Evolutionary conservation across 176 grass and related monocot species (phyloP), one percentile per base, ranked within the genome.

Genomic region (Juncus inflexus): DNA sequence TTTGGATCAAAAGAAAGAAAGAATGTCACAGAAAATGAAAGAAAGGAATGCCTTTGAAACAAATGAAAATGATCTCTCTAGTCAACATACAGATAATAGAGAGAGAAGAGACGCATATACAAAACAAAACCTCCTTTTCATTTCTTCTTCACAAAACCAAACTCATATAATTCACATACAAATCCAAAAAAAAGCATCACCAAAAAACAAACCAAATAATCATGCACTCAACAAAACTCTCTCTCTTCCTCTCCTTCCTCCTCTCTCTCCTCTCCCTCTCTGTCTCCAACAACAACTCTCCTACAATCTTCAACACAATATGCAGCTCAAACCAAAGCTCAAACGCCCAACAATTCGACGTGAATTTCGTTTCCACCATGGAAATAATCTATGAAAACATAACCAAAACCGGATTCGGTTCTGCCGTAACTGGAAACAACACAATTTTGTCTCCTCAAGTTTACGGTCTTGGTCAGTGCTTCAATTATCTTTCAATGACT

Each of bases 361-460:
- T 89, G 3, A 95, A 61, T 73, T 95, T 95, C 61, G 86, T 81
- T 2, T 83, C 36, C 50, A 61, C 85, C 35, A 53, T 89, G 65
- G 86, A 89, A 65, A 50, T 50, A 53, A 80, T 95, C 49, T 89
- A 76, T 69, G 68, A 81, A 62, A 95, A 86, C 82, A 60, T 95
- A 12, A 89, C 69, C 50, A 61, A 68, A 5, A 59, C 61, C 11
- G 82, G 90, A 1, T 95, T 78, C 64, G 90, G 85, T 47, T 76
- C 81, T 3, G 76, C 77, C 0, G 38, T 78, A 12, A 75, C 82
- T 4, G 90, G 85, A 8, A 12, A 77, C 54, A 66, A 74, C 4
- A 59, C 66, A 14, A 3, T 0, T 6, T 57, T 63, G 10, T 37
- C 15, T n/a, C 39, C 66, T 55, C 5, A 61, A 3, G 90, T 90